A percentile compares a stretch with the other conserved stretches of the same genome.
Conservation (phyloP, 805 yeast genomes). For the Torulaspora delbrueckii region DNA sequence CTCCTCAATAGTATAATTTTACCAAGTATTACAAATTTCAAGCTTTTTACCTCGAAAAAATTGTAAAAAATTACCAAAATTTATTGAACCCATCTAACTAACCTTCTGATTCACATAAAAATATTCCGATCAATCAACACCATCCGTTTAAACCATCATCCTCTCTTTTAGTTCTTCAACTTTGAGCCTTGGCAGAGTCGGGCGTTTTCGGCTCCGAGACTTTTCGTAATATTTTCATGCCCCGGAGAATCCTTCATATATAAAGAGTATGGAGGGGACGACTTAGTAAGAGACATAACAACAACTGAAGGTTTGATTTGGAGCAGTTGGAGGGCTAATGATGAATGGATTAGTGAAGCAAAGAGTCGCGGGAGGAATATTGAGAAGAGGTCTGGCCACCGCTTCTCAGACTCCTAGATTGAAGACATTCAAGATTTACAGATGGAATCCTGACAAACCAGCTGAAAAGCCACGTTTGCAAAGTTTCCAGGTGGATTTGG, state of each 20-base stretch:
- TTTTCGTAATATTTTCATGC: not conserved
- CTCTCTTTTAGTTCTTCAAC: not conserved
- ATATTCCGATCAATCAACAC: not conserved
- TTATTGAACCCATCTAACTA: not conserved
- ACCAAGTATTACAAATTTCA: too few relatives aligned
- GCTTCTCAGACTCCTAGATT: constrained; percentile 53
- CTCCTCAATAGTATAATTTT: too few relatives aligned
- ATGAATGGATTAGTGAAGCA: constrained; percentile 4
- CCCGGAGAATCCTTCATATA: constrained; percentile 2
- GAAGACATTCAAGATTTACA: constrained; percentile 86
- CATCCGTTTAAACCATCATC: not conserved
- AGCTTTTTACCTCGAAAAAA: not conserved
- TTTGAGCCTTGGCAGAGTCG: not conserved
- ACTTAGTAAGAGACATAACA: not conserved
- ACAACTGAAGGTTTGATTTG: not conserved
- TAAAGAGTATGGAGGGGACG: not conserved
- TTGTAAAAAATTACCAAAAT: not conserved
- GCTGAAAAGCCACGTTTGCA: constrained; percentile 84
- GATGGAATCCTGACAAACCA: constrained; percentile 98
- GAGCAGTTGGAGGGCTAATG: constrained; percentile 1
- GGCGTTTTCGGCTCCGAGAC: constrained; percentile 7
- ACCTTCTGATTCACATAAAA: not conserved
- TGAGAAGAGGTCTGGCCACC: constrained; percentile 27
- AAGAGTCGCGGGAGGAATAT: constrained; percentile 9
- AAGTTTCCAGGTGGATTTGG: constrained; percentile 77